Conservation (phyloP, 75 land plant species). For the Selaginella moellendorffii region DNA sequence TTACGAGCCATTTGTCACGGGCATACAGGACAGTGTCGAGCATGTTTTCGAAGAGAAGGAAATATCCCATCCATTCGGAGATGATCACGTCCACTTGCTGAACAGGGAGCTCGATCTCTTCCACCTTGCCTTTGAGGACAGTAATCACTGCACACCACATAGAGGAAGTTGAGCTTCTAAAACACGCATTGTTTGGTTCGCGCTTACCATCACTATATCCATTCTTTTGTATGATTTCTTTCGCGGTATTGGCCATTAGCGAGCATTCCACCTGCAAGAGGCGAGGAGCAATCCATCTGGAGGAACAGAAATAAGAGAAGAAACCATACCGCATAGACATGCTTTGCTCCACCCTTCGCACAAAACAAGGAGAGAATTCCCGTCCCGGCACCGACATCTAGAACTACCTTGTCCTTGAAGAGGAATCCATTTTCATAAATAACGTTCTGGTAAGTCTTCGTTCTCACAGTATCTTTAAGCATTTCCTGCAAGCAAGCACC, state of each 20-base stretch:
- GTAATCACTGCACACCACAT: conserved; percentile 55
- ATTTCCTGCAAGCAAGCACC: conserved; percentile 62
- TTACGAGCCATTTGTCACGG: conserved; percentile 98
- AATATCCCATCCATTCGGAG: conserved; percentile 99
- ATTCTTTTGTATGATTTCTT: conserved; percentile 72
- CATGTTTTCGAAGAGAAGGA: conserved; percentile 93
- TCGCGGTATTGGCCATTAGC: conserved; percentile 90
- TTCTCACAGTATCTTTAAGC: conserved; percentile 90
- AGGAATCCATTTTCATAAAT: conserved; percentile 79
- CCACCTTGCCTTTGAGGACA: conserved; percentile 86
- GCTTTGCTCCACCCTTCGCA: conserved; percentile 94
- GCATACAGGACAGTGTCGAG: conserved; percentile 89
- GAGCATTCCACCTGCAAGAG: conserved; percentile 97
- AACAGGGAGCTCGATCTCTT: conserved; percentile 76
- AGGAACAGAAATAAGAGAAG: not conserved
- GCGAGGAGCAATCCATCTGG: too few relatives aligned
- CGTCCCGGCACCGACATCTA: conserved; percentile 98
- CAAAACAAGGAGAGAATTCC: conserved; percentile 93
- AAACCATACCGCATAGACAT: conserved; percentile 84
- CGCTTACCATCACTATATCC: conserved; percentile 73
- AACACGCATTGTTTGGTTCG: not conserved
- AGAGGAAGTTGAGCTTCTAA: not conserved
- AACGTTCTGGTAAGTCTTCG: conserved; percentile 88
- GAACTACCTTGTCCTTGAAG: conserved; percentile 86
- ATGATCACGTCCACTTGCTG: conserved; percentile 78